Percentiles rank a stretch among this genome's conserved stretches.
These are phyloP conservation scores for Pueraria montana DNA, from an alignment of 306 rosid species.

Conservation along the genomic window DNA sequence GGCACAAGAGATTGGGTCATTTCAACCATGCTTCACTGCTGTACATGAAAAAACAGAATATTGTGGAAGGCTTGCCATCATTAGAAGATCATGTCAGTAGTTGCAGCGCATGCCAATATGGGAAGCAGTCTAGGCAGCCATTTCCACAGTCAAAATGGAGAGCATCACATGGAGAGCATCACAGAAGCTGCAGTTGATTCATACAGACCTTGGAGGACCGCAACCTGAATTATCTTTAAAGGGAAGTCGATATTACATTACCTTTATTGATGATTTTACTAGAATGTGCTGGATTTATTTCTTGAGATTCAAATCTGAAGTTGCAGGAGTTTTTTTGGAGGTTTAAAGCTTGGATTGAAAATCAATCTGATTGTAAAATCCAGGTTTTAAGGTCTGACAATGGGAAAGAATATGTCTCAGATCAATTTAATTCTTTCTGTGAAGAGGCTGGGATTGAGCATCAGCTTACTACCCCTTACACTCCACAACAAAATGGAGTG, in stretches of 20 bases:
- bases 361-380: no score
- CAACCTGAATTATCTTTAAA: not conserved
- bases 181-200: no score
- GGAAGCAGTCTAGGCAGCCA: not conserved
- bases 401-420: no score
- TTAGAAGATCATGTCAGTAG: not conserved
- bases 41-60: not conserved
- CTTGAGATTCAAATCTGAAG: not conserved
- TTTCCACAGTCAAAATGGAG: not conserved
- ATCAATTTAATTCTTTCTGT: no score
- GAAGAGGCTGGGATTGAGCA: no score
- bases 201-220: not conserved
- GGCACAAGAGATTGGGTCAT: not conserved
- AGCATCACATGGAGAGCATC: no score
- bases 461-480: no score
- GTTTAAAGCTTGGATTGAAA: no score
- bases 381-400: no score
- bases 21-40: not conserved
- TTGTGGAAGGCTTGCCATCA: conserved; percentile 5
- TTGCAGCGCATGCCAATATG: not conserved
- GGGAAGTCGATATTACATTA: not conserved
- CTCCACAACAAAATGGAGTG: no score
- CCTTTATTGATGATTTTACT: not conserved
- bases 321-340: not conserved
- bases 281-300: not conserved